Evolutionary conservation across 495 filamentous ascomycete species (phyloP).

Genomic region (Lophiostoma macrostomum): DNA sequence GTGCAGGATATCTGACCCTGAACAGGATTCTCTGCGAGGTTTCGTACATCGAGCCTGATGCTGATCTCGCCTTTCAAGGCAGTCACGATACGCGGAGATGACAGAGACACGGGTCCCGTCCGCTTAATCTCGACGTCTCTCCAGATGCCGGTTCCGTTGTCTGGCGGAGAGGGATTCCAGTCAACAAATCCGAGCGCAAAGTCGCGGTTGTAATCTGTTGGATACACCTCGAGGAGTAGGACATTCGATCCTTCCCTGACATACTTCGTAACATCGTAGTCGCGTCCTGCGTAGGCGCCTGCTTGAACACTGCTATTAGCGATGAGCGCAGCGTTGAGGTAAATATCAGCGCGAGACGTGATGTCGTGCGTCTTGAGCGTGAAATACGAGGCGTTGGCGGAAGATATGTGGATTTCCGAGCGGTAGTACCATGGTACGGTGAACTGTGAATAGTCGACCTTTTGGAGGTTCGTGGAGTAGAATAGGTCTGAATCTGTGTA

Average conservation of each 20-base stretch:
- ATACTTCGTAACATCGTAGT: constrained; percentile 52
- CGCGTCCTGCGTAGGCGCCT: constrained; percentile 56
- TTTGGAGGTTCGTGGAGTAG: constrained; percentile 54
- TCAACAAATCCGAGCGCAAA: constrained; percentile 61
- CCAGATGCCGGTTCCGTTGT: constrained; percentile 63
- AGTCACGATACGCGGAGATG: constrained; percentile 49
- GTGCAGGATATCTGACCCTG: constrained; percentile 42
- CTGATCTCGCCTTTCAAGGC: constrained; percentile 37
- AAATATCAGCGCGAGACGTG: constrained; percentile 60
- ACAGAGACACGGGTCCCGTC: constrained; percentile 54
- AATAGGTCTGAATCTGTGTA: constrained; percentile 58
- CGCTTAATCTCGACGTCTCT: constrained; percentile 57
- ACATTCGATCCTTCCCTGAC: constrained; percentile 46
- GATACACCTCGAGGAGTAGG: constrained; percentile 53
- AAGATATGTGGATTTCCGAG: constrained; percentile 50
- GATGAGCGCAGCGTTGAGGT: constrained; percentile 55
- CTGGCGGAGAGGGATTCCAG: constrained; percentile 63
- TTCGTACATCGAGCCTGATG: constrained; percentile 50
- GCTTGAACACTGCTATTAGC: constrained; percentile 49
- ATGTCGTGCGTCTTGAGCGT: constrained; percentile 58
- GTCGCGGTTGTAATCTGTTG: constrained; percentile 58
- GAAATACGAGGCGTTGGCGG: constrained; percentile 46
- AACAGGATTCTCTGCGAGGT: constrained; percentile 44
- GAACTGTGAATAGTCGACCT: constrained; percentile 49
- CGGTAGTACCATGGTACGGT: constrained; percentile 60